Percentiles rank a stretch among this genome's conserved stretches.
Evolutionary conservation across 192 early-diverging fungal species (phyloP).

Genomic region (Coemansia sp.): DNA sequence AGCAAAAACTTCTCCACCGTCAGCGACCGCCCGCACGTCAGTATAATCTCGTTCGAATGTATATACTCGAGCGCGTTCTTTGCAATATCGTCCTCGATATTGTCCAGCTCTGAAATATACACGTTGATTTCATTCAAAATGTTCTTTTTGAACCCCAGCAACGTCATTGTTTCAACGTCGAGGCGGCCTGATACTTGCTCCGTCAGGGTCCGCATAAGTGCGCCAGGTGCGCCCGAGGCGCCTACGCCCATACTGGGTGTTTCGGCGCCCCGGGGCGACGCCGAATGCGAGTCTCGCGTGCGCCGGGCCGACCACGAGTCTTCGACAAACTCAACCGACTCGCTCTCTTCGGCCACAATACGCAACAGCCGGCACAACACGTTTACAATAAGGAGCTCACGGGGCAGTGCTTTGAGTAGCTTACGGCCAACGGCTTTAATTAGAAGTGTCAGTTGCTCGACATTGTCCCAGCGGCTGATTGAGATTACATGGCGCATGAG

Average conservation of each 20-base stretch:
- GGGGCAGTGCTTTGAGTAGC: conserved; percentile 75
- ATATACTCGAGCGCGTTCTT: conserved; percentile 87
- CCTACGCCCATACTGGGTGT: conserved; percentile 43
- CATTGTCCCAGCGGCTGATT: conserved; percentile 69
- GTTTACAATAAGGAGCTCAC: conserved; percentile 83
- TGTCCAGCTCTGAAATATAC: conserved; percentile 83
- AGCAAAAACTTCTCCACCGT: conserved; percentile 86
- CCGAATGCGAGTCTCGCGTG: background rate
- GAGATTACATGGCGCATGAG: conserved; percentile 78
- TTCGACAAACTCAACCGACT: conserved; percentile 22
- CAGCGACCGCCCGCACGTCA: conserved; percentile 87
- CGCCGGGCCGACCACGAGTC: conserved; percentile 8
- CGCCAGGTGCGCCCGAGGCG: background rate
- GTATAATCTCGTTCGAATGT: conserved; percentile 93
- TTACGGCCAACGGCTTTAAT: conserved; percentile 70
- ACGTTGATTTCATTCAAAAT: conserved; percentile 85
- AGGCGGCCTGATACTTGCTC: conserved; percentile 56
- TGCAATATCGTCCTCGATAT: conserved; percentile 74
- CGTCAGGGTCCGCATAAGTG: conserved; percentile 4
- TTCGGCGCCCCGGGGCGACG: conserved; percentile 28
- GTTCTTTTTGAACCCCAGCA: conserved; percentile 64
- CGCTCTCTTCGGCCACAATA: conserved; percentile 71
- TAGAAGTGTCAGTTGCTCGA: conserved; percentile 57
- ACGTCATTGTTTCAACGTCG: conserved; percentile 35
- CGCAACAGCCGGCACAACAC: conserved; percentile 80